These are phyloP conservation scores for Lathyrus aphaca DNA, from an alignment of 306 rosid species.

Conservation along the genomic window DNA sequence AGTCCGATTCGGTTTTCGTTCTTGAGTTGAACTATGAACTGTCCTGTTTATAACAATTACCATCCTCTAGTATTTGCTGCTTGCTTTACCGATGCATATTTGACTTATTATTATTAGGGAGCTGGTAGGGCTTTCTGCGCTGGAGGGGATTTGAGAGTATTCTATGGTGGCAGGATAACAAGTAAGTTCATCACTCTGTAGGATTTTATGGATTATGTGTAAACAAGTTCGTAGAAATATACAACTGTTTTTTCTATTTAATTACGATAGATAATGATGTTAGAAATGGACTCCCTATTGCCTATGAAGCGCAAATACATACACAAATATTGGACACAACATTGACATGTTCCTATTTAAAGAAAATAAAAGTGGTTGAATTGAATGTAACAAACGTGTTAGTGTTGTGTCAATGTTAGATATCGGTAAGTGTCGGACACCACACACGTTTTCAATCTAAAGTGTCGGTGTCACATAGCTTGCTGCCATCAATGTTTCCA, in stretches of 20 bases:
- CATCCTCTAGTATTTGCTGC: background rate
- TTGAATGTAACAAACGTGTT: background rate
- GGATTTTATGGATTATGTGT: background rate
- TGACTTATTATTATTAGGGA: constrained; percentile 56
- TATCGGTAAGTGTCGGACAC: background rate
- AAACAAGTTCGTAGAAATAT: constrained; percentile 5
- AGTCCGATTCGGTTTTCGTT: background rate
- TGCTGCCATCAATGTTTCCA: background rate
- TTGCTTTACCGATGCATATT: constrained; percentile 3
- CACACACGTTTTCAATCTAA: background rate
- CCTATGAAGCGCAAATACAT: too few relatives aligned
- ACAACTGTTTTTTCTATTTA: too few relatives aligned
- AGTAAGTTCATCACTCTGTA: constrained; percentile 49
- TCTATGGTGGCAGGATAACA: constrained; percentile 70
- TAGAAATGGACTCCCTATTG: too few relatives aligned
- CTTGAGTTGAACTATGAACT: background rate
- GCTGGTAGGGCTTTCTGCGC: constrained; percentile 93
- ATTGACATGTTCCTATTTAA: background rate
- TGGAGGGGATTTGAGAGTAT: constrained; percentile 92
- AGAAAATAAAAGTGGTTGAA: background rate
- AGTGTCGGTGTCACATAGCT: background rate
- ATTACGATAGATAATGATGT: too few relatives aligned
- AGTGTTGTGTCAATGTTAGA: background rate
- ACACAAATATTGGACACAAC: too few relatives aligned
- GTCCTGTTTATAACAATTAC: background rate